phyloP scores from a whole-genome alignment of 2,329 filamentous ascomycete genomes.

The Dactylonectria estremocensis region DNA sequence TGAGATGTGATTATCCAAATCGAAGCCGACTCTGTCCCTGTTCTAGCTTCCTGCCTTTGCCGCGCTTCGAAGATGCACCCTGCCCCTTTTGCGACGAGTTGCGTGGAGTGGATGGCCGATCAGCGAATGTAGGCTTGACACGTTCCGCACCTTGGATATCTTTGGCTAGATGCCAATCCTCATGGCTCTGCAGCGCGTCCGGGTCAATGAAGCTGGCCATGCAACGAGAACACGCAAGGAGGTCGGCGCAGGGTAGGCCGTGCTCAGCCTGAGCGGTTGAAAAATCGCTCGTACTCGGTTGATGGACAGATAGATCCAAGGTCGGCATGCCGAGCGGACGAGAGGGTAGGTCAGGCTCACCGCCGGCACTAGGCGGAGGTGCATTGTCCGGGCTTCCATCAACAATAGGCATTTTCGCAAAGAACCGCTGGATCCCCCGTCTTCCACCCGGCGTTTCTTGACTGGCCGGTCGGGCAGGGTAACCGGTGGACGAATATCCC shows the following conservation, averaged over 20 bases:
- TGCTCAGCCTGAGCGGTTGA: constrained; percentile 39
- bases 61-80: constrained; percentile 59
- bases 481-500: constrained; percentile 40
- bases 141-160: constrained; percentile 80
- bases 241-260: constrained; percentile 52
- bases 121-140: constrained; percentile 63
- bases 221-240: constrained; percentile 75
- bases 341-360: constrained; percentile 33
- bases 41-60: constrained; percentile 61
- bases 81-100: constrained; percentile 49
- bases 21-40: constrained; percentile 73
- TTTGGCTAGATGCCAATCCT: constrained; percentile 95
- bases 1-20: constrained; percentile 64
- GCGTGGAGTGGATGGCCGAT: constrained; percentile 52
- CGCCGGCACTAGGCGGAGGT: constrained; percentile 35
- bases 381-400: constrained; percentile 47
- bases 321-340: constrained; percentile 30
- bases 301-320: constrained; percentile 21
- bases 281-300: constrained; percentile 22
- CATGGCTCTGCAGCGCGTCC: constrained; percentile 80
- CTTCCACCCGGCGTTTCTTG: constrained; percentile 58
- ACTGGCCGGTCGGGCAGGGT: constrained; percentile 41
- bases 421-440: constrained; percentile 72
- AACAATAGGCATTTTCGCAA: constrained; percentile 59
- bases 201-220: constrained; percentile 69